Percentiles rank a stretch among this genome's conserved stretches.
These are phyloP conservation scores for Aspergillus udagawae DNA, from an alignment of 2,329 filamentous ascomycete species.

Conservation along the genomic window DNA sequence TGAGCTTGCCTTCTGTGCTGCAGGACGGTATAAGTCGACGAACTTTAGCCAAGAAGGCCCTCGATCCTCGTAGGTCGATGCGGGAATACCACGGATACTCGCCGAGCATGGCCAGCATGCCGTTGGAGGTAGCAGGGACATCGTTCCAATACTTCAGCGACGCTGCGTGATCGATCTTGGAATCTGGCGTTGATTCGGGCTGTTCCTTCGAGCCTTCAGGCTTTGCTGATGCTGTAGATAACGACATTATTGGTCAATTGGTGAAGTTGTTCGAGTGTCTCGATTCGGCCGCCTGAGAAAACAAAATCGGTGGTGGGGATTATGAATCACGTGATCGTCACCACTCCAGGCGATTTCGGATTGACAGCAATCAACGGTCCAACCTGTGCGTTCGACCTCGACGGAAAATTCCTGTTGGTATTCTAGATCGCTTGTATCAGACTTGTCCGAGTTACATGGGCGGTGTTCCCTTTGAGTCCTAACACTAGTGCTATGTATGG, in stretches of 20 bases:
- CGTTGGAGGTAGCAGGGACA: conserved; percentile 48
- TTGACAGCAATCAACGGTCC: neutral
- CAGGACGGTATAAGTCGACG: conserved; percentile 31
- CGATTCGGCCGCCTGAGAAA: neutral
- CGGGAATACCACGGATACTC: conserved; percentile 64
- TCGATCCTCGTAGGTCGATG: conserved; percentile 66
- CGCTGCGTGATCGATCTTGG: conserved; percentile 30
- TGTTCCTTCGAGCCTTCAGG: neutral
- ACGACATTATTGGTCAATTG: neutral
- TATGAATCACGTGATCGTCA: neutral
- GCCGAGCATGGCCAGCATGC: conserved; percentile 57
- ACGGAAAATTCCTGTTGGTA: neutral
- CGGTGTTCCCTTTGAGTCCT: too few species aligned
- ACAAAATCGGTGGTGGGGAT: neutral
- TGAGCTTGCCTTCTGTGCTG: conserved; percentile 13
- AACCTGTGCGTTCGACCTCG: neutral
- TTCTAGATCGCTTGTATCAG: neutral
- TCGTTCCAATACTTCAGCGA: conserved; percentile 36
- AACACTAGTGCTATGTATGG: neutral
- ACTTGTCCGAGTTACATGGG: neutral
- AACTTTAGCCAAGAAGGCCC: conserved; percentile 64
- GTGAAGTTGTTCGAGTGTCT: neutral
- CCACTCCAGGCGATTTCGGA: too few species aligned
- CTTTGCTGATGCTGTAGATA: neutral
- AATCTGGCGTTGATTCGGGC: conserved; percentile 4